A percentile compares a stretch with the other conserved stretches of the same genome.
These are phyloP conservation scores for Vigna radiata DNA, from an alignment of 306 rosid species.

Conservation along the genomic window DNA sequence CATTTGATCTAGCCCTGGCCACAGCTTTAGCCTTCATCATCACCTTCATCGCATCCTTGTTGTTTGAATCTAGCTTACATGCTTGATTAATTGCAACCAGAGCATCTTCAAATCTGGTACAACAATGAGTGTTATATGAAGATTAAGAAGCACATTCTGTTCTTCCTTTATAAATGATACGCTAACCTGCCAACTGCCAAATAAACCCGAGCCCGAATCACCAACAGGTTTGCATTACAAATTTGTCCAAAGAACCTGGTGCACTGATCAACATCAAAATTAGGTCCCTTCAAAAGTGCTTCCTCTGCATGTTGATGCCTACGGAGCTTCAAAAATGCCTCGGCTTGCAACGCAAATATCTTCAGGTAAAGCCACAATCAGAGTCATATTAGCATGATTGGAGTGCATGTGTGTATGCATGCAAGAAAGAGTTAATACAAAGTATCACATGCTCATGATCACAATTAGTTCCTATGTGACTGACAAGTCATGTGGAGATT, in stretches of 20 bases:
- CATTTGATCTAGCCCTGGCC: slow-evolving; percentile 65
- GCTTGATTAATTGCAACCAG: slow-evolving; percentile 62
- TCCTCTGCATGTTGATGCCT: slow-evolving; percentile 79
- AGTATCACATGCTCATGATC: background rate
- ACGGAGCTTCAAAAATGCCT: slow-evolving; percentile 75
- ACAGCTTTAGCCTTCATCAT: slow-evolving; percentile 57
- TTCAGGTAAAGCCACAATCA: slow-evolving; percentile 42
- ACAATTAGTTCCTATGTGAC: no score
- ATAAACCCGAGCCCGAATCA: slow-evolving; percentile 62
- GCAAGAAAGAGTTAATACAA: background rate
- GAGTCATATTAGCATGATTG: slow-evolving; percentile 8
- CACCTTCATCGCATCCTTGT: slow-evolving; percentile 55
- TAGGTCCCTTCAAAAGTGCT: slow-evolving; percentile 63
- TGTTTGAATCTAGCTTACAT: slow-evolving; percentile 63
- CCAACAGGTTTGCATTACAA: slow-evolving; percentile 60
- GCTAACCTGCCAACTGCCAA: slow-evolving; percentile 73
- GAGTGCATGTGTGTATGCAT: background rate
- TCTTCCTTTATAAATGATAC: background rate
- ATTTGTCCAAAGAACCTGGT: slow-evolving; percentile 74
- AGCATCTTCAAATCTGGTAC: slow-evolving; percentile 69
- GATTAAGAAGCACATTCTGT: background rate
- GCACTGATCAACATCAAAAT: slow-evolving; percentile 63
- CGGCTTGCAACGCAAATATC: slow-evolving; percentile 82
- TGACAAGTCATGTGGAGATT: background rate
- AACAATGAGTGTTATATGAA: background rate